These are phyloP conservation scores for Yamadazyma taylorii DNA, from an alignment of 1,139 yeast genomes.

Conservation along the genomic window DNA sequence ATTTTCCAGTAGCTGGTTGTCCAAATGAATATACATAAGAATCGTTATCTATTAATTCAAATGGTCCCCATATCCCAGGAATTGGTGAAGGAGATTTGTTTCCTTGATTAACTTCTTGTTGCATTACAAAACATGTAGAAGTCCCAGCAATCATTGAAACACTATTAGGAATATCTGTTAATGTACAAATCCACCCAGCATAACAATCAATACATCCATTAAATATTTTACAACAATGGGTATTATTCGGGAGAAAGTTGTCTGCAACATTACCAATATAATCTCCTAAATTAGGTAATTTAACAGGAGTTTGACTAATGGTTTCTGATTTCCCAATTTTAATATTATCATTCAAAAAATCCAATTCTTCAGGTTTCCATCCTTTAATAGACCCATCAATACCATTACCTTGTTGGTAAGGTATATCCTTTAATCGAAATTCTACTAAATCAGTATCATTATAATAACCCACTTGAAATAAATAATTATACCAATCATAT, in stretches of 20 bases:
- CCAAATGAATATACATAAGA: constrained; percentile 50
- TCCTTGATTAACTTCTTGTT: constrained; percentile 14
- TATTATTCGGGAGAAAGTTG: too few relatives aligned
- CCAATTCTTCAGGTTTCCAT: constrained; percentile 36
- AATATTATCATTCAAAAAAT: constrained; percentile 19
- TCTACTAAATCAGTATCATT: constrained; percentile 11
- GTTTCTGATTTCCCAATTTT: constrained; percentile 19
- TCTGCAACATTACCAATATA: constrained; percentile 21
- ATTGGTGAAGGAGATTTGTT: constrained; percentile 18
- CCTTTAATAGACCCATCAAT: constrained; percentile 61
- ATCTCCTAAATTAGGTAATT: constrained; percentile 20
- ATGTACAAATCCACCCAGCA: constrained; percentile 50
- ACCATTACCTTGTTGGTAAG: constrained; percentile 21
- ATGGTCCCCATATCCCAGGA: constrained; percentile 62
- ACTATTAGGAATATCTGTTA: constrained; percentile 17
- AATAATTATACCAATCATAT: constrained; percentile 49
- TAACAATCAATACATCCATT: constrained; percentile 61
- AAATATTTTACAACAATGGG: constrained; percentile 27
- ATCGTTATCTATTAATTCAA: constrained; percentile 23
- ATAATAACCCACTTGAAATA: constrained; percentile 29
- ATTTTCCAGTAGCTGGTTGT: constrained; percentile 56
- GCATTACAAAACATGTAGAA: constrained; percentile 53
- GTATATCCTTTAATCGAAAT: constrained; percentile 8
- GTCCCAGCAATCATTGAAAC: constrained; percentile 61
- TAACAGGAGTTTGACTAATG: neutral